Evolutionary conservation across 2,329 filamentous ascomycete species (phyloP).

Genomic region (Ophiostoma fasciatum): DNA sequence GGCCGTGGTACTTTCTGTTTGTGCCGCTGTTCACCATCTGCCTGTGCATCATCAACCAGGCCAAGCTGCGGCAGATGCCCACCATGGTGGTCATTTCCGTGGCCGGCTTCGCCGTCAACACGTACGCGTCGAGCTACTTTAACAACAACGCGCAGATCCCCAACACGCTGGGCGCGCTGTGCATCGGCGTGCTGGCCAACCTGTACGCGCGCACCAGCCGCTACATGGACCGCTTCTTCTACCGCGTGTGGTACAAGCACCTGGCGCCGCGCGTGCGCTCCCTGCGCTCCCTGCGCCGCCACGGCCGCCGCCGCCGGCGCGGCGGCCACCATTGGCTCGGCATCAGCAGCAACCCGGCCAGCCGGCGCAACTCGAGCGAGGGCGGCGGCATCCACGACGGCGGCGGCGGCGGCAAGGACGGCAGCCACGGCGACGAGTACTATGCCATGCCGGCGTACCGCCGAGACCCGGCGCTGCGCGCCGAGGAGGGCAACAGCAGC

Average conservation of each 20-base stretch:
- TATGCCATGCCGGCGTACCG: slow-evolving; percentile 4
- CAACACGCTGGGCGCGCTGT: slow-evolving; percentile 63
- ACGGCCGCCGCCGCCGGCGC: background rate
- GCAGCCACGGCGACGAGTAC: slow-evolving; percentile 2
- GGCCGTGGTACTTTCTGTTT: slow-evolving; percentile 38
- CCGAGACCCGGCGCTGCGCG: no score
- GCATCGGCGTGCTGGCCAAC: slow-evolving; percentile 65
- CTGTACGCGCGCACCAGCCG: slow-evolving; percentile 57
- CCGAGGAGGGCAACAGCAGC: no score
- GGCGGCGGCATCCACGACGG: background rate
- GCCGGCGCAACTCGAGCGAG: background rate
- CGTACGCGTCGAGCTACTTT: slow-evolving; percentile 54
- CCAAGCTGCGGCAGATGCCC: slow-evolving; percentile 63
- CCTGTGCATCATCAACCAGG: slow-evolving; percentile 48
- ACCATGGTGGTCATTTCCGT: slow-evolving; percentile 63
- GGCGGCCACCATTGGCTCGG: slow-evolving; percentile 2
- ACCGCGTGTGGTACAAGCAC: slow-evolving; percentile 37
- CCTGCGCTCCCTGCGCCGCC: background rate
- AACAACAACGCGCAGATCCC: slow-evolving; percentile 57
- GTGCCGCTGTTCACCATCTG: slow-evolving; percentile 55
- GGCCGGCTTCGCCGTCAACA: slow-evolving; percentile 61
- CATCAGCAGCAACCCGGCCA: background rate
- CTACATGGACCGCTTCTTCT: slow-evolving; percentile 37
- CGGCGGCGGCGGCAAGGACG: background rate
- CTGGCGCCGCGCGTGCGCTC: slow-evolving; percentile 25